These are phyloP conservation scores for Alternaria gansuensis DNA, from an alignment of 2,329 filamentous ascomycete genomes.

Conservation along the genomic window DNA sequence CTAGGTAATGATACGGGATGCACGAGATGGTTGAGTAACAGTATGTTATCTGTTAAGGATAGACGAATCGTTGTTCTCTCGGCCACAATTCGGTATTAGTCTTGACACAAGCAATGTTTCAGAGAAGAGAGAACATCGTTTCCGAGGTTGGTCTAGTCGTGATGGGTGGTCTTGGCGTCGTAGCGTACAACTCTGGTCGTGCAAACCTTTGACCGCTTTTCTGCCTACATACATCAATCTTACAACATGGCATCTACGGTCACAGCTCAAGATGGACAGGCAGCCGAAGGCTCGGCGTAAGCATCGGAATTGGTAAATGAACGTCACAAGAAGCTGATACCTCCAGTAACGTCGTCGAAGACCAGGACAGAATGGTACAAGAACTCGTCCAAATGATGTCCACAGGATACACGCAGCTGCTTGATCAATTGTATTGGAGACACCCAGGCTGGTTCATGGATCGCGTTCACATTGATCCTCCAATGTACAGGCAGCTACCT, in stretches of 20 bases:
- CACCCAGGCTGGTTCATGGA: background rate
- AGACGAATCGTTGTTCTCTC: no score
- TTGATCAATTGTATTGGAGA: background rate
- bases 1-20: no score
- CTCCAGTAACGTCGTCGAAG: no score
- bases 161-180: conserved; percentile 1
- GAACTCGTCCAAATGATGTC: no score
- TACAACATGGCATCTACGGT: background rate
- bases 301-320: background rate
- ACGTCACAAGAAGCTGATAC: no score
- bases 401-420: no score
- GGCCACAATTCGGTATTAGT: no score
- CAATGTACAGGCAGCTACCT: background rate
- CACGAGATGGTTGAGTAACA: no score
- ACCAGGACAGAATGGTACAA: no score
- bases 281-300: background rate
- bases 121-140: no score
- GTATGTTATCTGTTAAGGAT: no score
- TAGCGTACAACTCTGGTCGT: background rate
- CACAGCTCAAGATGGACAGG: background rate
- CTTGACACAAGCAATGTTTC: no score
- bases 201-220: background rate
- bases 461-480: background rate
- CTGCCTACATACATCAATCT: background rate
- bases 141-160: background rate